phyloP scores from a whole-genome alignment of 2,329 filamentous ascomycete species.

The Neocucurbitaria cava region DNA sequence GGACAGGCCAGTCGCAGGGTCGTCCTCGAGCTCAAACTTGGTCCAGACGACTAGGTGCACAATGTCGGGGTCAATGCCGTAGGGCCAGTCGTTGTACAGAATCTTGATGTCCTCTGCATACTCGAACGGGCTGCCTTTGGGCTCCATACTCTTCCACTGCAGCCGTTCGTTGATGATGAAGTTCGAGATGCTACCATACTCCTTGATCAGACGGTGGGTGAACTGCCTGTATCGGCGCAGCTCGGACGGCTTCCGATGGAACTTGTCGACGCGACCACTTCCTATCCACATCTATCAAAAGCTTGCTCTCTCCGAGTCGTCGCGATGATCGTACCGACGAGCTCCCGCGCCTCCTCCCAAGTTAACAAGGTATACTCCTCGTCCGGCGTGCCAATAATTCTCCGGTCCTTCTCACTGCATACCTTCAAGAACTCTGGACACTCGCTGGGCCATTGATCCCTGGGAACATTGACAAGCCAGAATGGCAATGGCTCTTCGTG shows the following conservation, averaged over 20 bases:
- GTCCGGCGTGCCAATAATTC: constrained; percentile 75
- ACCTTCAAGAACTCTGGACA: constrained; percentile 76
- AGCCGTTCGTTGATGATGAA: constrained; percentile 77
- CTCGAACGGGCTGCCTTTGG: constrained; percentile 53
- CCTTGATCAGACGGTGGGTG: constrained; percentile 66
- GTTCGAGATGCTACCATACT: constrained; percentile 78
- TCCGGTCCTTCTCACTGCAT: constrained; percentile 70
- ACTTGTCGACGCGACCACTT: constrained; percentile 74
- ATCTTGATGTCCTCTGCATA: constrained; percentile 71
- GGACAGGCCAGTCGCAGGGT: constrained; percentile 70
- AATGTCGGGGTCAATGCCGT: constrained; percentile 79
- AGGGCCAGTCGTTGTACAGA: constrained; percentile 92
- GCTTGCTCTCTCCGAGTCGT: not conserved
- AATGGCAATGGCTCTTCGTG: constrained; percentile 60
- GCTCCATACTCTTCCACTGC: constrained; percentile 65
- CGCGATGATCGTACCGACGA: constrained; percentile 52
- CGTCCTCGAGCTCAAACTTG: constrained; percentile 80
- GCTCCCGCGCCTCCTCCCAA: constrained; percentile 73
- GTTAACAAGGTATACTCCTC: constrained; percentile 65
- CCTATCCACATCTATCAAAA: constrained; percentile 41
- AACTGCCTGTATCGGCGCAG: constrained; percentile 80
- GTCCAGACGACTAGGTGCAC: constrained; percentile 92
- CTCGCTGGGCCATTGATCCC: constrained; percentile 63
- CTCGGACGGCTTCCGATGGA: constrained; percentile 78
- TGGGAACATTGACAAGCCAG: constrained; percentile 83